Percentiles rank a stretch among this genome's conserved stretches.
These are phyloP conservation scores for Infundibulicybe gibba DNA, from an alignment of 768 basidiomycete species.

Conservation along the genomic window DNA sequence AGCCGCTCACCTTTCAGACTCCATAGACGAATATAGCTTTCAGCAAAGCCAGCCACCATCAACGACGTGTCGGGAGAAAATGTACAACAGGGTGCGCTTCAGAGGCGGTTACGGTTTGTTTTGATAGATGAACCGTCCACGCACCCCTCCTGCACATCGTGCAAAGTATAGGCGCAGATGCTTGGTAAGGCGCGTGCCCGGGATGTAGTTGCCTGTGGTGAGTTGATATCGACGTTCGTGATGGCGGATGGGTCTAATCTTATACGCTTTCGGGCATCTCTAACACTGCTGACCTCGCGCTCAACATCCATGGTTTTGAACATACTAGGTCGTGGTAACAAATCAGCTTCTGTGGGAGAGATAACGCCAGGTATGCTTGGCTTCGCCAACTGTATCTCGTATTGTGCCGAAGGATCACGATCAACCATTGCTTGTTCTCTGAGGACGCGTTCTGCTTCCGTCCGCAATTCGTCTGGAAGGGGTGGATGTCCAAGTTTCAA, in stretches of 20 bases:
- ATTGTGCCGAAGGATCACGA: slow-evolving; percentile 62
- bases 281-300: slow-evolving; percentile 84
- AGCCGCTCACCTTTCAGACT: slow-evolving; percentile 90
- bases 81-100: slow-evolving; percentile 77
- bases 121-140: slow-evolving; percentile 15
- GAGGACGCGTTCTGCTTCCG: slow-evolving; percentile 76
- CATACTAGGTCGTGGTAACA: slow-evolving; percentile 75
- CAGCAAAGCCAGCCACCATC: slow-evolving; percentile 92
- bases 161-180: slow-evolving; percentile 92
- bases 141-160: slow-evolving; percentile 94
- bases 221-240: slow-evolving; percentile 51
- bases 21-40: slow-evolving; percentile 95
- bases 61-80: slow-evolving; percentile 91
- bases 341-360: slow-evolving; percentile 65
- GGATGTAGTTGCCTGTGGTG: slow-evolving; percentile 53
- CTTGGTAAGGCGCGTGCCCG: slow-evolving; percentile 78
- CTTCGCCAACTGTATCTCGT: slow-evolving; percentile 55
- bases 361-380: slow-evolving; percentile 52
- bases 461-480: slow-evolving; percentile 72
- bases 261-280: slow-evolving; percentile 91
- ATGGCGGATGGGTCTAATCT: slow-evolving; percentile 76
- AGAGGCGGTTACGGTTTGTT: slow-evolving; percentile 6
- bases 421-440: slow-evolving; percentile 81
- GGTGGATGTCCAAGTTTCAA: slow-evolving; percentile 86
- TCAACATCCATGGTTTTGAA: slow-evolving; percentile 88